Evolutionary conservation across 768 basidiomycete species (phyloP), one percentile per base, ranked within the genome.

Genomic region (Chalciporus piperatus): DNA sequence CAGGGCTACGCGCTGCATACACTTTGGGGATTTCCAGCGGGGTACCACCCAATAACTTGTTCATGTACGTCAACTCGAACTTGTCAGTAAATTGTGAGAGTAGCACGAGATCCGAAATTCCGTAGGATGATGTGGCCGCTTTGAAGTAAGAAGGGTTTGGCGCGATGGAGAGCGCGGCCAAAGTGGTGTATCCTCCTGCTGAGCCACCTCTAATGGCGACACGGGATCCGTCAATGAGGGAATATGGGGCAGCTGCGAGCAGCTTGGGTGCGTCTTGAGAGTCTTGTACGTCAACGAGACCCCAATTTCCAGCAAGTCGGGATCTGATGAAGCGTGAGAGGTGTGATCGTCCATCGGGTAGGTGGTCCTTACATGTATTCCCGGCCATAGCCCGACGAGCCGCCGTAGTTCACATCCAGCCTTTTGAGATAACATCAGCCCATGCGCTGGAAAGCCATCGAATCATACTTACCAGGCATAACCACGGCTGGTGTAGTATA

Each of bases 321-420:
- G 75, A 51, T 45, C 66, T 67, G 72, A 72, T 41, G 27, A 22
- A 16, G n/a, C 12, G 27, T 60, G 4, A 39, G 38, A 41, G 6
- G n/a, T 1, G 1, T n/a, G 47, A 47, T 0, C 16, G n/a, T 20
- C 11, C 27, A 1, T 25, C 17, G 17, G 10, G 37, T 17, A 19
- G 27, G 12, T 3, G 22, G 20, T 1, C 19, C 73, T 48, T 50
- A 75, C 75, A 78, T 80, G 62, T 89, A 92, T 40, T 72, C 70
- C 4, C 85, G 77, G 0, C 90, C 90, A 59, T 84, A 89, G 0
- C 88, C 84, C 5, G 81, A 80, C 0, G 85, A 87, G 1, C 89
- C 91, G 2, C 87, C 78, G 53, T 89, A 86, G 59, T 92, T 85
- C 39, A 92, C 87, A 48, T 87, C 85, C 32, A 87, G 58, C 80